Percentiles rank a stretch among this genome's conserved stretches.
phyloP scores from a whole-genome alignment of 2,329 filamentous ascomycete genomes.

The Acarospora socialis region DNA sequence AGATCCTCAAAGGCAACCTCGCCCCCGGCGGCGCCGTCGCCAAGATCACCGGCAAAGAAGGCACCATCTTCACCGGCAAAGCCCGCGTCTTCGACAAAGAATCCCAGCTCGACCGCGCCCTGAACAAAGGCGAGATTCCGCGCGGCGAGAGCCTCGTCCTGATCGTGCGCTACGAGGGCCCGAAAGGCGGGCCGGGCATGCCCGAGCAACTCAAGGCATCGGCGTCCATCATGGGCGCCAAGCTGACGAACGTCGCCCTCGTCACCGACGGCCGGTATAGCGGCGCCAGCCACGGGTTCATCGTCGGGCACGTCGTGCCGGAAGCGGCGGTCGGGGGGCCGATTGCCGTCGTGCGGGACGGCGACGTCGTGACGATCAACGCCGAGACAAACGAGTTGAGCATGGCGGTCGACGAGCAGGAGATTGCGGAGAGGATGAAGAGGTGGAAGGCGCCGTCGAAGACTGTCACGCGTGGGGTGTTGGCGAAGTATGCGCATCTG shows the following conservation, averaged over 20 bases:
- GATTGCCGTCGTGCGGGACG: conserved; percentile 67
- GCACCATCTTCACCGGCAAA: conserved; percentile 63
- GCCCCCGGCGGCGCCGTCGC: conserved; percentile 81
- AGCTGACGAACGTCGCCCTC: conserved; percentile 71
- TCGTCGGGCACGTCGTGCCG: conserved; percentile 83
- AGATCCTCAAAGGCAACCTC: conserved; percentile 69
- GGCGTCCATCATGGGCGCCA: conserved; percentile 85
- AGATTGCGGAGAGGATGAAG: conserved; percentile 49
- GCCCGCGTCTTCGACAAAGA: conserved; percentile 83
- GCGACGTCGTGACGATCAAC: conserved; percentile 75
- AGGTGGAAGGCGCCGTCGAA: conserved; percentile 58
- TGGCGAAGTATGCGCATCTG: conserved; percentile 80
- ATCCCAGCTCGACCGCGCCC: conserved; percentile 57
- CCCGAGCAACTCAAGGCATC: conserved; percentile 83
- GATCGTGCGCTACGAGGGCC: conserved; percentile 85
- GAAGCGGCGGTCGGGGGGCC: conserved; percentile 83
- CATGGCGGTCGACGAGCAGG: conserved; percentile 59
- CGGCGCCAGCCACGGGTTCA: conserved; percentile 81
- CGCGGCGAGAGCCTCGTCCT: conserved; percentile 72
- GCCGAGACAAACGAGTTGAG: conserved; percentile 54
- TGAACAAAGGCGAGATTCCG: conserved; percentile 56
- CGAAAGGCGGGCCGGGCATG: conserved; percentile 89
- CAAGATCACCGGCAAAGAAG: conserved; percentile 95
- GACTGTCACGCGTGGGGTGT: conserved; percentile 62
- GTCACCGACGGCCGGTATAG: conserved; percentile 87